A percentile compares a stretch with the other conserved stretches of the same genome.
Conservation (phyloP, 2,329 filamentous ascomycete species). For the Phialophora tarda region DNA sequence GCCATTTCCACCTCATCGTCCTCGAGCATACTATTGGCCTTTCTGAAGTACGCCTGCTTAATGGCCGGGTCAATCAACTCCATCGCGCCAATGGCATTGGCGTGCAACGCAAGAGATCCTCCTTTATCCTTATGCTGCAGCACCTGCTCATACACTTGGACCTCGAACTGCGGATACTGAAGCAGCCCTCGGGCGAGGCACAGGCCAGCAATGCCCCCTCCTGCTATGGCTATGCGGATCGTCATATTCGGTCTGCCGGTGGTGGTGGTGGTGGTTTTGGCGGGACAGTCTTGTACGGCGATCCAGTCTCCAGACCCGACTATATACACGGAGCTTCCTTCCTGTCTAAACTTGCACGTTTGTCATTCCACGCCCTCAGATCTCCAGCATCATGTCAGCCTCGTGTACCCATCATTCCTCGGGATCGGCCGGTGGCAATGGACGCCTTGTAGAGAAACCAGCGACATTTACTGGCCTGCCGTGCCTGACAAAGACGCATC, state of each 20-base stretch:
- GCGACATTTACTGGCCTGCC: not conserved
- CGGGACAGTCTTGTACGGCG: not conserved
- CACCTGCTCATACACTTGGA: slow-evolving; percentile 9
- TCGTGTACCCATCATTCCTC: not conserved
- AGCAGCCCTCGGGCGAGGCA: slow-evolving; percentile 11
- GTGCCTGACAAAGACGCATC: not conserved
- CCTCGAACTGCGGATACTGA: slow-evolving; percentile 12
- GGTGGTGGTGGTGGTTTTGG: not conserved
- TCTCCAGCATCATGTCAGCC: not conserved
- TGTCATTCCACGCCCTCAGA: not conserved
- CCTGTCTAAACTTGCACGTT: not conserved
- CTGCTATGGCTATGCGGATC: slow-evolving; percentile 7
- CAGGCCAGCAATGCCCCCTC: slow-evolving; percentile 11
- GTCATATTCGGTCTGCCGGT: not conserved
- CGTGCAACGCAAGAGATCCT: slow-evolving; percentile 3
- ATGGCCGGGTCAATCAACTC: slow-evolving; percentile 12
- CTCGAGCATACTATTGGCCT: slow-evolving; percentile 16
- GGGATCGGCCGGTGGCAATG: not conserved
- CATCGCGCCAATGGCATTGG: slow-evolving; percentile 15
- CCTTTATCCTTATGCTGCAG: slow-evolving; percentile 8
- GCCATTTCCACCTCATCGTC: slow-evolving; percentile 11
- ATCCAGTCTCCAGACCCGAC: not conserved
- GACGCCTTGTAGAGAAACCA: not conserved
- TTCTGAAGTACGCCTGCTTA: slow-evolving; percentile 16
- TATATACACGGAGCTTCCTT: not conserved